Evolutionary conservation across 352 stramenopile genomes (phyloP), one percentile per base, ranked within the genome.

Genomic region (Globisporangium paddicum): DNA sequence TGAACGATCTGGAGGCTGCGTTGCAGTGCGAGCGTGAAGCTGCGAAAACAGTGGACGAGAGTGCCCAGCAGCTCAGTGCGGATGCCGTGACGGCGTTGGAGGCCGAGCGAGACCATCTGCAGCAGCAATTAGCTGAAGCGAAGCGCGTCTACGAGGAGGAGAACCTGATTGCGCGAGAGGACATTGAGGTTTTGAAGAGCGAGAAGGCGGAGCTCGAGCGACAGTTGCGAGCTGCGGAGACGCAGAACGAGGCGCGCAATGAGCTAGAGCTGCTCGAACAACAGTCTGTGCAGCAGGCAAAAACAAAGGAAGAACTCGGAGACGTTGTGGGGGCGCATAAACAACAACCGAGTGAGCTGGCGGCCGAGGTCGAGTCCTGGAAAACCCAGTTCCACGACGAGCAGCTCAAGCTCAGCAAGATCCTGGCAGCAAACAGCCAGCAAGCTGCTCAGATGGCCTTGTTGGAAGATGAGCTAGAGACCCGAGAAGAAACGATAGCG

Each of bases 261-360:
- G 71, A 86, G 45, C 64, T 69, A 30, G 73, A 87, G 46, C 61
- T 86, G 32, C 58, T 64, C 2, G 40, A 64, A 23, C 54, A 82
- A 19, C 61, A 82, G 30, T n/a, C 58, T 4, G 47, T 63, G 26
- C 57, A 66, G 44, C 66, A 75, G 13, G 63, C 73, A 28, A 72
- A 75, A 10, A 62, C 73, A 28, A 72, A 76, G 50, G 70, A 78
- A 25, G 67, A 75, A 25, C 71, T 88, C 59, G 67, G 78, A 58
- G 60, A 73, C 13, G 35, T 79, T 23, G 54, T 87, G 19, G 55
- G 58, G 5, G 66, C 72, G 9, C 76, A 72, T 10, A 73, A 87
- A 42, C 63, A 79, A 37, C 67, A 84, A 47, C 71, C 83, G 25
- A 58, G 58, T 18, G 51, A 62, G 5, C 69, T 90, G 44, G 70